Conservation (phyloP, 2,329 filamentous ascomycete genomes). For the Trichoderma oligosporum region DNA sequence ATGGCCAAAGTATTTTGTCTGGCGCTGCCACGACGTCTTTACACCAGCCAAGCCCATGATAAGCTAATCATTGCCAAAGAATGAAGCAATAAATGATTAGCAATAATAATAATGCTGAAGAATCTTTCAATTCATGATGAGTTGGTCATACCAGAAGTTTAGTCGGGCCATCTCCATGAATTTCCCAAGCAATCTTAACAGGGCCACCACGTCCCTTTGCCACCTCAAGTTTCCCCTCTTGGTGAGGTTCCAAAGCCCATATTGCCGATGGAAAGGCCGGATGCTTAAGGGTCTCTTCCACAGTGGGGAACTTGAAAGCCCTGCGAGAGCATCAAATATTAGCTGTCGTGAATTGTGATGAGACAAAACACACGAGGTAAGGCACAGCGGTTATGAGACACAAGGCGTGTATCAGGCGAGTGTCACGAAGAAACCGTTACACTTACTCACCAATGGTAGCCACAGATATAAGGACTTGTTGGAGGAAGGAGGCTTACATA, state of each 20-base stretch:
- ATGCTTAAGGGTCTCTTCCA: slow-evolving; percentile 58
- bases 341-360: not conserved
- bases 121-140: no score
- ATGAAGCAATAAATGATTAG: not conserved
- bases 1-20: slow-evolving; percentile 79
- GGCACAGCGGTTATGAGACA: not conserved
- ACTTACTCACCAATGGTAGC: not conserved
- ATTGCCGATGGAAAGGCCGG: slow-evolving; percentile 63
- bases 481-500: not conserved
- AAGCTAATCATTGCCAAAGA: slow-evolving; percentile 51
- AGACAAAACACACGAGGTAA: not conserved
- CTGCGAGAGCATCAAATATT: slow-evolving; percentile 10
- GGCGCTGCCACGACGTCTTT: slow-evolving; percentile 72
- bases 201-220: slow-evolving; percentile 71
- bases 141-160: slow-evolving; percentile 64
- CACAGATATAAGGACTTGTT: not conserved
- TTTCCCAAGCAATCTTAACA: slow-evolving; percentile 71
- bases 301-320: slow-evolving; percentile 38
- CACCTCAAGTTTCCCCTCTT: slow-evolving; percentile 58
- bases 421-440: slow-evolving; percentile 5
- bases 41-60: slow-evolving; percentile 75
- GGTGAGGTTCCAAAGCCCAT: slow-evolving; percentile 66
- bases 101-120: not conserved
- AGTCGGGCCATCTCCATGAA: slow-evolving; percentile 70
- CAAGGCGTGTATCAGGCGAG: not conserved